Conservation (phyloP, 2,329 filamentous ascomycete species). For the Huntiella savannae region DNA sequence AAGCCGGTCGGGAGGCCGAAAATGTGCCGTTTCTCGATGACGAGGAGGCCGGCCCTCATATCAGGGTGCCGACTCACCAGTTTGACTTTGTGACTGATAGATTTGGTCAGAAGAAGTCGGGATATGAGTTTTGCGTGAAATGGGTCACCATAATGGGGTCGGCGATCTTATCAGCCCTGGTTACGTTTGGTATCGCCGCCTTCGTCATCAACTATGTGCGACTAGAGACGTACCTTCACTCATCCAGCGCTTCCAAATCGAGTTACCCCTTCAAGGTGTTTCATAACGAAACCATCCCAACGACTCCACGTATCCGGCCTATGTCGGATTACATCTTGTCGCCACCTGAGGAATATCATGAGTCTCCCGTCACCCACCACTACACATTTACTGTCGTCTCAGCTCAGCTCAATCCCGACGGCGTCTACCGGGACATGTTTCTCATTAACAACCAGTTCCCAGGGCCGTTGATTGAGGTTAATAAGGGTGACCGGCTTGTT, state of each 20-base stretch:
- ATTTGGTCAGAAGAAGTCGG: too few relatives aligned
- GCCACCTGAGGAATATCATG: conserved; percentile 33
- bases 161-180: neutral
- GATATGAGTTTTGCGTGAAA: neutral
- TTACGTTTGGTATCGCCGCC: neutral
- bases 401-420: conserved; percentile 40
- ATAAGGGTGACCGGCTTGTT: conserved; percentile 52
- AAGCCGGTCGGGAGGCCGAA: too few relatives aligned
- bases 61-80: too few relatives aligned
- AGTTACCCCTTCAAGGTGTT: neutral
- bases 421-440: conserved; percentile 37
- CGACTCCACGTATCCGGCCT: conserved; percentile 16
- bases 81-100: too few relatives aligned
- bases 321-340: conserved; percentile 37
- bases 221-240: neutral
- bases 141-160: neutral
- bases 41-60: too few relatives aligned
- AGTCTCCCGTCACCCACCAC: conserved; percentile 30
- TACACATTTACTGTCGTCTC: conserved; percentile 41
- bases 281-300: conserved; percentile 13
- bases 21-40: too few relatives aligned
- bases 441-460: conserved; percentile 61
- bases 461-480: conserved; percentile 51
- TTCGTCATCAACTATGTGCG: neutral
- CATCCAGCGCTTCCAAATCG: neutral